Conservation (phyloP, 2,329 filamentous ascomycete species). For the Claviceps monticola region DNA sequence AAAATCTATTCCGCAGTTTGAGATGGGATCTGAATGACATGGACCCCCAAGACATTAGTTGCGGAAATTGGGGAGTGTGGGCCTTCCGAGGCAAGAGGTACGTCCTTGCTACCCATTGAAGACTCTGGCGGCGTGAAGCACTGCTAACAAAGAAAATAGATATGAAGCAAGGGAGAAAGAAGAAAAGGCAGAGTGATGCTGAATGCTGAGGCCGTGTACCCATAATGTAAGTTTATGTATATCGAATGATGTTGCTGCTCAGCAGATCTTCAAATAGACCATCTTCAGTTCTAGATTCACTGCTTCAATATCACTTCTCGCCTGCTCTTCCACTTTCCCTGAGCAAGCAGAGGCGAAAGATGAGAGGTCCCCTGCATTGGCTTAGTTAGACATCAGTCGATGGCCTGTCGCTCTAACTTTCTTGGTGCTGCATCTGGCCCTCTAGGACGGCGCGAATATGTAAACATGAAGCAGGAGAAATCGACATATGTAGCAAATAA, state of each 20-base stretch:
- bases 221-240: conserved; percentile 3
- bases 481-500: too few relatives aligned
- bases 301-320: conserved; percentile 1
- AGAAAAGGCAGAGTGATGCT: conserved; percentile 7
- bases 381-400: too few relatives aligned
- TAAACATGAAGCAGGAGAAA: too few relatives aligned
- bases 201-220: conserved; percentile 1
- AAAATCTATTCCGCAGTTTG: conserved; percentile 87
- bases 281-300: background rate
- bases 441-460: too few relatives aligned
- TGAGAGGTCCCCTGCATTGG: too few relatives aligned
- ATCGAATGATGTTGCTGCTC: background rate
- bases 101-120: conserved; percentile 12
- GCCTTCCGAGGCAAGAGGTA: conserved; percentile 95
- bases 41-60: conserved; percentile 85
- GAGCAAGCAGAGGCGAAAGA: too few relatives aligned
- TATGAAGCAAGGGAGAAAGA: conserved; percentile 51
- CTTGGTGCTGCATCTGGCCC: too few relatives aligned
- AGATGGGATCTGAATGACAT: conserved; percentile 95
- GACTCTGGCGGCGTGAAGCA: background rate
- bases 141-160: conserved; percentile 18
- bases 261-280: background rate
- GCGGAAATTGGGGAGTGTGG: conserved; percentile 96
- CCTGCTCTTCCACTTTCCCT: too few relatives aligned
- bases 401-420: too few relatives aligned